Base-by-base conservation (phyloP, 176 grass and related monocot species). In the Poa pratensis region DNA sequence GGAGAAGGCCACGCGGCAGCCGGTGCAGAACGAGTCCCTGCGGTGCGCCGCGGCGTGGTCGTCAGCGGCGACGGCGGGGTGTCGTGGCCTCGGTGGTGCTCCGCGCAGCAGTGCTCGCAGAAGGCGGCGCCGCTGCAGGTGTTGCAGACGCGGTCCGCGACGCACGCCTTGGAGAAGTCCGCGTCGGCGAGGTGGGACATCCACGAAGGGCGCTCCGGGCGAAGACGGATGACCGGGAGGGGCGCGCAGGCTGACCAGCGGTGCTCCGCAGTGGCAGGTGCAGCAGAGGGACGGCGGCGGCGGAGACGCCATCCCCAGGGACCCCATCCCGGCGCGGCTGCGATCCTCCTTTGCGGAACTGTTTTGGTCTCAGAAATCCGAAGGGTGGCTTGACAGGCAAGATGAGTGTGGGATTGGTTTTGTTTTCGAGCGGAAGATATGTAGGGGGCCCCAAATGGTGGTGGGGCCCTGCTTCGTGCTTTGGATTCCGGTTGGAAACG, bases 101-200 rank as follows among this genome's bases (percentile, higher is more conserved):
- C 78, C 59, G 1, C 60, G 60, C 78, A 80, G 60, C 78, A 80
- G 78, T 66, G 78, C 3, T 6, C 59, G 78, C 77, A 80, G 77
- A 80, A 80, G 58, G 57, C 42, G 59, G 39, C 42, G 59, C 39
- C 58, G 58, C 16, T 23, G 59, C 78, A 80, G 40, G 78, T 49
- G 59, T 3, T 2, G 60, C 78, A 80, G 58, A 42, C 40, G 78
- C 58, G 59, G 78, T 66, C 60, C 78, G 9, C 11, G 40, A 40
- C 26, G 78, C 78, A 65, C 2, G 23, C 3, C 59, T 45, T 20
- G 77, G 23, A 49, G 77, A 80, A 65, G 34, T 65, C 39, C 40
- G 61, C 42, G 23, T 27, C 59, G 77, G 43, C 24, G 78, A 80
- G 78, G 42, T 14, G 24, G 1, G 17, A 14, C 9, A 13, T 9